Conservation (phyloP, 768 basidiomycete genomes). For the Phaffia tasmanica region DNA sequence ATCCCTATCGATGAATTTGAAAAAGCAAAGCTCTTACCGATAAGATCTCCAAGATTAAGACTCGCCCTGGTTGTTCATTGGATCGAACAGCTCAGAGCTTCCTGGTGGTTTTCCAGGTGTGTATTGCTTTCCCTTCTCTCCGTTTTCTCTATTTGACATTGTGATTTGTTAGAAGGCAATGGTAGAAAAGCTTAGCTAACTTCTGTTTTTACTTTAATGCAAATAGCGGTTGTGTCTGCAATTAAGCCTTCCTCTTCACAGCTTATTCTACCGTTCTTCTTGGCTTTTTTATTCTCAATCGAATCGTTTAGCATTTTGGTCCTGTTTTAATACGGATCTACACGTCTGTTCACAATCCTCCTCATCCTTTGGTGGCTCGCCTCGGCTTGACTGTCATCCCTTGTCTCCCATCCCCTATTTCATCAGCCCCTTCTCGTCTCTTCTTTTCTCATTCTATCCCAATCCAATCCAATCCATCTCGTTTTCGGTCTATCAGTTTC, state of each 20-base stretch:
- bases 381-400: too few species aligned
- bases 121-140: background rate
- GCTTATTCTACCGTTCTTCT: too few species aligned
- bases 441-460: too few species aligned
- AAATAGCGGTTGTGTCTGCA: background rate
- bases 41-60: slow-evolving; percentile 63
- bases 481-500: too few species aligned
- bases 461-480: too few species aligned
- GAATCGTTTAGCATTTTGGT: too few species aligned
- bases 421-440: too few species aligned
- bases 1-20: slow-evolving; percentile 85
- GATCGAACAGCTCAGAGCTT: slow-evolving; percentile 61
- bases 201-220: background rate
- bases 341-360: too few species aligned
- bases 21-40: slow-evolving; percentile 65
- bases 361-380: too few species aligned
- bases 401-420: too few species aligned
- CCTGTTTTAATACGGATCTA: too few species aligned
- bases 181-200: background rate
- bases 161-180: background rate
- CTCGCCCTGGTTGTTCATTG: slow-evolving; percentile 80
- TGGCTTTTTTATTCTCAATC: too few species aligned
- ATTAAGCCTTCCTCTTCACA: background rate
- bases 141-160: background rate
- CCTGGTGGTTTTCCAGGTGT: slow-evolving; percentile 36